Percentiles rank a stretch among this genome's conserved stretches.
phyloP scores from a whole-genome alignment of 495 filamentous ascomycete species.

The Penicillium herquei region DNA sequence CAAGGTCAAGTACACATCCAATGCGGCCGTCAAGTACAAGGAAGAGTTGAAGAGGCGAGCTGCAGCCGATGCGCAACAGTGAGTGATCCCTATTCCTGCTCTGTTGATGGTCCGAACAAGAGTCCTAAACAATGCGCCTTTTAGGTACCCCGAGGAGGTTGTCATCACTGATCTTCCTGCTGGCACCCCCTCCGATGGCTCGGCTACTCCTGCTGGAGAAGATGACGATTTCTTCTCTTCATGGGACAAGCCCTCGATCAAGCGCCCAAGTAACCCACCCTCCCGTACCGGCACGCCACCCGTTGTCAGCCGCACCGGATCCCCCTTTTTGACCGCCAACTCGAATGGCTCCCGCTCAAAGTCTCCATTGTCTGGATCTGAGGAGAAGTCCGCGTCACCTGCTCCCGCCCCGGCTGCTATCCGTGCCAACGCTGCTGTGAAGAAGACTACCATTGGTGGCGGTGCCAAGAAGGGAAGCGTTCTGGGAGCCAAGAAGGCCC shows the following conservation, averaged over 20 bases:
- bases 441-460: conserved; percentile 61
- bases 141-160: conserved; percentile 82
- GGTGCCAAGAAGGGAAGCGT: conserved; percentile 77
- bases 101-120: conserved; percentile 2
- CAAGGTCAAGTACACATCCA: conserved; percentile 94
- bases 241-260: conserved; percentile 97
- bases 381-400: conserved; percentile 41
- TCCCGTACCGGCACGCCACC: conserved; percentile 90
- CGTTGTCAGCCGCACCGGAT: conserved; percentile 76
- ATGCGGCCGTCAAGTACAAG: conserved; percentile 90
- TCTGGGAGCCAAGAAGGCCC: conserved; percentile 83
- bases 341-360: conserved; percentile 73
- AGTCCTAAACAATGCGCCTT: conserved; percentile 9
- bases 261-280: conserved; percentile 90
- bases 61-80: conserved; percentile 79
- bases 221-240: conserved; percentile 98
- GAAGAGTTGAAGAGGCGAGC: conserved; percentile 86
- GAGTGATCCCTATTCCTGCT: conserved; percentile 12
- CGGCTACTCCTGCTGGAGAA: conserved; percentile 72
- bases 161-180: conserved; percentile 74
- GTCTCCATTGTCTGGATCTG: conserved; percentile 72
- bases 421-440: conserved; percentile 71
- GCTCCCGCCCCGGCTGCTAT: conserved; percentile 55
- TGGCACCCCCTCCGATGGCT: conserved; percentile 56
- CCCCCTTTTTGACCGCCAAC: conserved; percentile 82